Conservation (phyloP, 345 rosid species). For the Toxicodendron radicans region DNA sequence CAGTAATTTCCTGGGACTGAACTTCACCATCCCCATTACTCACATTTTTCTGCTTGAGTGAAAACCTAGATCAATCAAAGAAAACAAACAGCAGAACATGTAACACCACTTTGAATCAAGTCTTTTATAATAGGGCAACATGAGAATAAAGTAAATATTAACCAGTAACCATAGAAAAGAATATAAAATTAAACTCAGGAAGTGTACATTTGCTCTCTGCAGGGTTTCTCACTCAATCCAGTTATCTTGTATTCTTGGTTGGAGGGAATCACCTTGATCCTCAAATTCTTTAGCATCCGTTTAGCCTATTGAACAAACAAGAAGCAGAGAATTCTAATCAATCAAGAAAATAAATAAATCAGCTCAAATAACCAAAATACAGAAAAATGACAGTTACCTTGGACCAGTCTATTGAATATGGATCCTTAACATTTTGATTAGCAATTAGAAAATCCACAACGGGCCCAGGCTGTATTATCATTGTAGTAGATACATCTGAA, state of each 20-base stretch:
- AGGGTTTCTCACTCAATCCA: slow-evolving; percentile 68
- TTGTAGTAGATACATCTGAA: slow-evolving; percentile 87
- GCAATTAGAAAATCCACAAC: slow-evolving; percentile 66
- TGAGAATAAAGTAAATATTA: not conserved
- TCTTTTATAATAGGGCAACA: not conserved
- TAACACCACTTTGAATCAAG: not conserved
- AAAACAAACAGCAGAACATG: not conserved
- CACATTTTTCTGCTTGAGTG: slow-evolving; percentile 40
- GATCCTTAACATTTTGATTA: slow-evolving; percentile 72
- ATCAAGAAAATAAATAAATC: not conserved
- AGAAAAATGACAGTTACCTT: slow-evolving; percentile 46
- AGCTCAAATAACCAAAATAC: not conserved
- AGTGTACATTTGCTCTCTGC: slow-evolving; percentile 54
- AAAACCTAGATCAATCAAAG: slow-evolving; percentile 49
- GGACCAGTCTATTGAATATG: slow-evolving; percentile 61
- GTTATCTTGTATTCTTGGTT: slow-evolving; percentile 82
- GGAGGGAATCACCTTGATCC: slow-evolving; percentile 68
- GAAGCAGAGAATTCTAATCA: slow-evolving; percentile 3
- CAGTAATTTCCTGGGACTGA: slow-evolving; percentile 54
- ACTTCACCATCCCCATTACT: slow-evolving; percentile 45
- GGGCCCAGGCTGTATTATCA: slow-evolving; percentile 84
- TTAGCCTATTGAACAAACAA: slow-evolving; percentile 55
- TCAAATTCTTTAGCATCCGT: slow-evolving; percentile 63
- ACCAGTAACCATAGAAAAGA: not conserved
- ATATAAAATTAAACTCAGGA: not conserved